Conservation (phyloP, 805 yeast species). For the Jamesozyma rosinii region DNA sequence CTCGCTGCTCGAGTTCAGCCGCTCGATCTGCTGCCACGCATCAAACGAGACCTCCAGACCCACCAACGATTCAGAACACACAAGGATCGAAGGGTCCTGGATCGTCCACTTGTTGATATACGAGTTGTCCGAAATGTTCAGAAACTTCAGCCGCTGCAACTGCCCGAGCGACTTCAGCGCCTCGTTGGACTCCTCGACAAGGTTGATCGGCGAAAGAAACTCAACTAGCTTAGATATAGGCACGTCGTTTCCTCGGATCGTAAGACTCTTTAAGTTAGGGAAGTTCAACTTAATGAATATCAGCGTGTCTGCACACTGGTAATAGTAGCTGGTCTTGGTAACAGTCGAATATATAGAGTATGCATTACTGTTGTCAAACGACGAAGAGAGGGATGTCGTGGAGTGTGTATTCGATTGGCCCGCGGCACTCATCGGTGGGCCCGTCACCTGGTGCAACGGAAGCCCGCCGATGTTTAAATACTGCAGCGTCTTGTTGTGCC, state of each 20-base stretch:
- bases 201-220: constrained; percentile 27
- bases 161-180: constrained; percentile 9
- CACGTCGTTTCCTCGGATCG: constrained; percentile 30
- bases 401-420: constrained; percentile 2
- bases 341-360: constrained; percentile 6
- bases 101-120: constrained; percentile 51
- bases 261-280: constrained; percentile 31
- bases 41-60: constrained; percentile 63
- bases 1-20: constrained; percentile 22
- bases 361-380: neutral
- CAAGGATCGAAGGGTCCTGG: constrained; percentile 39
- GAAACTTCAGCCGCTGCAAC: constrained; percentile 37
- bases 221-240: constrained; percentile 29
- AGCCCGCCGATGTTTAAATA: constrained; percentile 58
- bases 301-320: constrained; percentile 28
- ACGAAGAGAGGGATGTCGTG: constrained; percentile 8
- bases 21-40: constrained; percentile 30
- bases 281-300: constrained; percentile 35
- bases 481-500: constrained; percentile 30
- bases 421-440: constrained; percentile 7
- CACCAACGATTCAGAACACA: constrained; percentile 40
- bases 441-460: constrained; percentile 37
- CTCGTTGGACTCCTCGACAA: constrained; percentile 8
- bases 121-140: constrained; percentile 61
- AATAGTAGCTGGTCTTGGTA: constrained; percentile 19